A percentile compares a stretch with the other conserved stretches of the same genome.
Conservation (phyloP, 768 basidiomycete genomes). For the Suillus occidentalis region DNA sequence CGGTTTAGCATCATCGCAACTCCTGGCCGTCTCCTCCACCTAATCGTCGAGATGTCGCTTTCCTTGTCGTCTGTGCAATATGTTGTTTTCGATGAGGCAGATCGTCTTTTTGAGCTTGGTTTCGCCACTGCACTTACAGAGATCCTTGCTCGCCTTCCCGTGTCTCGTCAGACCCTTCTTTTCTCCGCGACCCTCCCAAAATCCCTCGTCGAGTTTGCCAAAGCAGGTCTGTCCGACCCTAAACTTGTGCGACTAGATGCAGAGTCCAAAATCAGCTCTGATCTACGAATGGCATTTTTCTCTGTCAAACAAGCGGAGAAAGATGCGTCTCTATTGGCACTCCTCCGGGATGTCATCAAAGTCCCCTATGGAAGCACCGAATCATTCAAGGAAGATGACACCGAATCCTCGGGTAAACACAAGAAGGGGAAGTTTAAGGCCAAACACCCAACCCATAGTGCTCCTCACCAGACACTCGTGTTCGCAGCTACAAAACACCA, state of each 20-base stretch:
- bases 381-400: constrained; percentile 26
- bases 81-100: constrained; percentile 96
- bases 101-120: constrained; percentile 98
- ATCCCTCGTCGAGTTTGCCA: constrained; percentile 96
- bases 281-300: constrained; percentile 94
- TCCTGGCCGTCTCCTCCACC: constrained; percentile 94
- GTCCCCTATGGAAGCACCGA: constrained; percentile 58
- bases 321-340: constrained; percentile 81
- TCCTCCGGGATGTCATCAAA: constrained; percentile 85
- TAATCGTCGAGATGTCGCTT: constrained; percentile 94
- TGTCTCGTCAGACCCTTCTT: constrained; percentile 86
- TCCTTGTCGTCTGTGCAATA: constrained; percentile 86
- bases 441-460: constrained; percentile 48
- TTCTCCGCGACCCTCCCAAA: constrained; percentile 97
- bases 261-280: constrained; percentile 92
- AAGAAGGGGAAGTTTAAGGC: constrained; percentile 55
- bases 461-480: constrained; percentile 88
- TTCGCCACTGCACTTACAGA: constrained; percentile 91
- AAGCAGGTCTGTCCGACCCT: constrained; percentile 90
- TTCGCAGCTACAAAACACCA: constrained; percentile 98
- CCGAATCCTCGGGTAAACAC: constrained; percentile 33
- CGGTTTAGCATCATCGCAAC: constrained; percentile 87
- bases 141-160: constrained; percentile 85
- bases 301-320: constrained; percentile 91
- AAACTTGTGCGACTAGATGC: constrained; percentile 95